These are phyloP conservation scores for Exophiala spinifera DNA, from an alignment of 2,329 filamentous ascomycete species.

Conservation along the genomic window DNA sequence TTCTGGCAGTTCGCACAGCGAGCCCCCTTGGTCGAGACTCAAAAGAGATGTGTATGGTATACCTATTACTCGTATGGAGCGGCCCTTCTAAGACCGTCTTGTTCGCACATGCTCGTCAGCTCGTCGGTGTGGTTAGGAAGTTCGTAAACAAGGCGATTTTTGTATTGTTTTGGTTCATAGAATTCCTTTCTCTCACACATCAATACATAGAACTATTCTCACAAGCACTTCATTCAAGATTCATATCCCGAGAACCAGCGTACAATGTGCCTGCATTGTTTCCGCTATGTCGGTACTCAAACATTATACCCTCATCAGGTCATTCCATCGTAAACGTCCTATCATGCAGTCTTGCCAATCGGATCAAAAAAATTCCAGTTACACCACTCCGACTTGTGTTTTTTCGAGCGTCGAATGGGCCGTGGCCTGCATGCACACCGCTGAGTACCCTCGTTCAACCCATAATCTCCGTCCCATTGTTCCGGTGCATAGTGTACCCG, in stretches of 20 bases:
- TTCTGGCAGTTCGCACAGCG: no score
- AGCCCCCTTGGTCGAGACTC: no score
- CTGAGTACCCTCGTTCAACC: neutral
- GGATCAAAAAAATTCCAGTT: neutral
- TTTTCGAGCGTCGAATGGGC: neutral
- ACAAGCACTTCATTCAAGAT: neutral
- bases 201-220: neutral
- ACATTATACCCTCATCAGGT: neutral
- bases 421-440: neutral
- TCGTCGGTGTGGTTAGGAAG: no score
- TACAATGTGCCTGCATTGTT: conserved; percentile 1
- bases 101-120: no score
- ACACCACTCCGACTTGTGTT: neutral
- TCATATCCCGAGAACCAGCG: neutral
- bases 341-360: neutral
- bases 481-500: no score
- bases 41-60: no score
- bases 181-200: no score
- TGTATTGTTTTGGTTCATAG: no score
- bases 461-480: neutral
- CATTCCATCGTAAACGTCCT: neutral
- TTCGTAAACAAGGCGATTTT: no score
- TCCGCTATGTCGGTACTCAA: neutral
- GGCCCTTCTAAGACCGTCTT: no score
- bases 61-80: no score